Conservation (phyloP, 768 basidiomycete species). For the Termitomyces sp. region DNA sequence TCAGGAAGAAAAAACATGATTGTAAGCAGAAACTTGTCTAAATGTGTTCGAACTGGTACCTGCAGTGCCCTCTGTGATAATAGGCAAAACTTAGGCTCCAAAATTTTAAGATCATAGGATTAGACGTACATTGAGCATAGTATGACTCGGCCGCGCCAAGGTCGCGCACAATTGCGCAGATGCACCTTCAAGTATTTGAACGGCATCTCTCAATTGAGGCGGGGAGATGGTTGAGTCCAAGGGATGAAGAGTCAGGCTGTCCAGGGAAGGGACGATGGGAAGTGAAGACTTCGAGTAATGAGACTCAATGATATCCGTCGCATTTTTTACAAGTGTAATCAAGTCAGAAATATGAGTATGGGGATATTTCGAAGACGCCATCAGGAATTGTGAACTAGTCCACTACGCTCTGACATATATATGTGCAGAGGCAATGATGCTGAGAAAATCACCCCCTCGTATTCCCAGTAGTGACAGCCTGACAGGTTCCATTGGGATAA, state of each 20-base stretch:
- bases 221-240: slow-evolving; percentile 16
- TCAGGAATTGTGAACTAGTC: background rate
- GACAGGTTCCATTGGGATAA: too few species aligned
- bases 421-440: too few species aligned
- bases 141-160: slow-evolving; percentile 20
- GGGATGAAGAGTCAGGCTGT: slow-evolving; percentile 18
- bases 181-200: slow-evolving; percentile 23
- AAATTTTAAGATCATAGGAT: background rate
- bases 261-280: slow-evolving; percentile 16
- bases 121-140: slow-evolving; percentile 17
- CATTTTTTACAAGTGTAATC: slow-evolving; percentile 12
- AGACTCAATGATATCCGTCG: slow-evolving; percentile 12
- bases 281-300: slow-evolving; percentile 7
- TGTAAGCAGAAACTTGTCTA: background rate
- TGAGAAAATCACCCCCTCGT: too few species aligned
- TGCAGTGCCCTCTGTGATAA: slow-evolving; percentile 1
- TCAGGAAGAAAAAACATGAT: background rate
- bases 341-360: slow-evolving; percentile 9
- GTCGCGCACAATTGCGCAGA: slow-evolving; percentile 24
- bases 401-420: too few species aligned
- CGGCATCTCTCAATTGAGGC: slow-evolving; percentile 17
- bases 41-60: background rate
- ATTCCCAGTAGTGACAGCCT: too few species aligned
- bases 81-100: too few species aligned
- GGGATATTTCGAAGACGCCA: background rate